Base-by-base conservation (phyloP, 1,139 yeast species). In the Geotrichum reessii region DNA sequence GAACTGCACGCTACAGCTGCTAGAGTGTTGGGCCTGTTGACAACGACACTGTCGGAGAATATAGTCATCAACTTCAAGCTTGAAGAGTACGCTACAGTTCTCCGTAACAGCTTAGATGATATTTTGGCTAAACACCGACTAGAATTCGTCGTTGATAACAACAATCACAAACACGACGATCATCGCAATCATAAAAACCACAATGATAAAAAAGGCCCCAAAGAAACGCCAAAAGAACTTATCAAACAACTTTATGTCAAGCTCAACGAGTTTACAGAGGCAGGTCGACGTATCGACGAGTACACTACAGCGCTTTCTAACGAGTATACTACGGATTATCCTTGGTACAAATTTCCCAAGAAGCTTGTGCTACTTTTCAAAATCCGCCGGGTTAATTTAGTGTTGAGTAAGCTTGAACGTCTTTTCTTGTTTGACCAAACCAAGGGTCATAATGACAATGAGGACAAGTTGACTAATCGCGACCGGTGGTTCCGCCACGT, bases 1-100 rank as follows among this genome's bases (percentile, higher is more conserved):
- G 73, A 74, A 46, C 76, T 71, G 61, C 90, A 85, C 68, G 81
- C 81, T 58, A 70, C 84, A 1, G 70, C 80, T 64, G 78, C 85
- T 21, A 79, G 82, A 66, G 73, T 75, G 50, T 66, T 83, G 63
- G 85, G 87, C 1, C 67, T 81, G 37, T 58, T 80, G 19, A 73
- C 80, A 1, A 65, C 84, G 33, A 73, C 78, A 31, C 64, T 85
- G 37, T 64, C 79, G 17, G 86, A 83, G 61, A 69, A 72, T 7
- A 79, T 79, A 60, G 73, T 79, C 2, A 67, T 78, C 50, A 72
- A 74, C 19, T 76, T 81, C 65, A 74, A 76, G 54, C 69, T 78
- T 1, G 58, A 64, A 2, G 78, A 76, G 52, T 84, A 83, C 63
- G 79, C 83, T 1, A 42, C 40, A 56, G 60, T 59, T 61, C 74